Conservation (phyloP, 2,329 filamentous ascomycete species). For the Fusarium sp. region DNA sequence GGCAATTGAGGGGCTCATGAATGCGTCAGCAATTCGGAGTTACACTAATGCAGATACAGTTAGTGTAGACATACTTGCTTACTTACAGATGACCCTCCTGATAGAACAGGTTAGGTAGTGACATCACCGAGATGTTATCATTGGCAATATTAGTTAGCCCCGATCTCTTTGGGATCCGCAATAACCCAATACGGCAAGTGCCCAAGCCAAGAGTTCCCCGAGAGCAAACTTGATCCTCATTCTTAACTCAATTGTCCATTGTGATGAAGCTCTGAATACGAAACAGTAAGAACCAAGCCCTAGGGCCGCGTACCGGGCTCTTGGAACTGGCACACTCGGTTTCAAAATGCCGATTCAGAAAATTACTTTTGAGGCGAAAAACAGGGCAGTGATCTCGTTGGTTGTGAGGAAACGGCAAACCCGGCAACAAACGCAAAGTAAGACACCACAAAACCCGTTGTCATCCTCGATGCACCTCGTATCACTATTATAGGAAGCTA, state of each 20-base stretch:
- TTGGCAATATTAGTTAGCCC: not conserved
- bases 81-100: not conserved
- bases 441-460: conserved; percentile 10
- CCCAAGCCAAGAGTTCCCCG: not conserved
- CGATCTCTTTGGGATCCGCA: not conserved
- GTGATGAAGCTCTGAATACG: not conserved
- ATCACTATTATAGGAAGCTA: not conserved
- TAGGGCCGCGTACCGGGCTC: not conserved
- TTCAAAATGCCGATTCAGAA: conserved; percentile 10
- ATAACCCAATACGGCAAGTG: not conserved
- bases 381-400: not conserved
- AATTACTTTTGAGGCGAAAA: not conserved
- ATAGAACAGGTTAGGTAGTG: not conserved
- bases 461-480: conserved; percentile 8
- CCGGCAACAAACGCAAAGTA: not conserved
- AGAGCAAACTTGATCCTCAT: not conserved
- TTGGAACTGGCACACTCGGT: not conserved
- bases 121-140: not conserved
- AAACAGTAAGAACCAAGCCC: not conserved
- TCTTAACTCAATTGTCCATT: not conserved
- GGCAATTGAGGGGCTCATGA: not conserved
- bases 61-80: not conserved
- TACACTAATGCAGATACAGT: not conserved
- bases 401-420: conserved; percentile 3
- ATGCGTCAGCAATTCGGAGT: not conserved